Base-by-base conservation (phyloP, 2,329 filamentous ascomycete genomes). In the Aspergillus amoenus region DNA sequence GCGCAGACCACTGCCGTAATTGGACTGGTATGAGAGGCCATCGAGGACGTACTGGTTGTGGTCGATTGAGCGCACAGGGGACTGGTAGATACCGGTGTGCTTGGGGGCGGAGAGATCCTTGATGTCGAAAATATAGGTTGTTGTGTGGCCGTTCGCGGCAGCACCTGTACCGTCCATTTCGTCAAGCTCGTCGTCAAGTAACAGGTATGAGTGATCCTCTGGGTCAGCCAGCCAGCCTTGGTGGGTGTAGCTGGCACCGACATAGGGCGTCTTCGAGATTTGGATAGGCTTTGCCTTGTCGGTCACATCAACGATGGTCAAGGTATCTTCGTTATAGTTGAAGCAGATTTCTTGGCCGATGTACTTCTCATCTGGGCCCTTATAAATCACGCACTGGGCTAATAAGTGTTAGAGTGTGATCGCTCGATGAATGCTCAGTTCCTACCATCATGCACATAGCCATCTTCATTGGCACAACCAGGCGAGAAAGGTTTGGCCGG, bases 21-120 rank as follows among this genome's bases (percentile, higher is more conserved):
- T 64, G 7, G 52, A 47, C 46, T 62, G 60, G 45, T 64, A 64
- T 4, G 60, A 30, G 7, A 64, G 47, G 4, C 61, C 61, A 7
- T 61, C 52, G 21, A 64, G 13, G n/a, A 64, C 61, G 39, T 64
- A 62, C 51, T 64, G 61, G 53, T 64, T 64, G 50, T 64, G 61
- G 30, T 64, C 61, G 54, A 64, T 64, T 7, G 60, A 60, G 15
- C 53, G 49, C 30, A 61, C 61, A 11, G 61, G 61, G 1, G 60
- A 62, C 58, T 64, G 60, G 56, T 64, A 64, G 6, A 41, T 48
- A 2, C 61, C 61, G 9, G 61, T 61, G 53, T 64, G 58, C 42
- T 57, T 58, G 41, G 61, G 61, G 12, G 44, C 45, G 0, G 60
- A 46, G 3, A 61, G 61, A 24, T 61, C 45, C 17, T 41, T 55